A percentile compares a stretch with the other conserved stretches of the same genome.
Evolutionary conservation across 352 stramenopile genomes (phyloP).

Genomic region (Phytophthora fragariae): DNA sequence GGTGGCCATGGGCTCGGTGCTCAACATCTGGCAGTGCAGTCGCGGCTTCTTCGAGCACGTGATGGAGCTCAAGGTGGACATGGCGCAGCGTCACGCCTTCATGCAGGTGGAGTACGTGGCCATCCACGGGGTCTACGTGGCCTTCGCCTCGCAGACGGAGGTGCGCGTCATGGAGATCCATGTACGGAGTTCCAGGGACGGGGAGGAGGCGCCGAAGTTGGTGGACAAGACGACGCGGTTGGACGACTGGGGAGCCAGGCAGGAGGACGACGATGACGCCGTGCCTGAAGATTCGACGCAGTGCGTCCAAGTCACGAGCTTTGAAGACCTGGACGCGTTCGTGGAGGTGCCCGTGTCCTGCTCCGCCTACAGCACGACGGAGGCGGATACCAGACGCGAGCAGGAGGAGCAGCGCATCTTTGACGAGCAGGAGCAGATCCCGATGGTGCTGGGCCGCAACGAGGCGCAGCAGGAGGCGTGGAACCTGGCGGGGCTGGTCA

Average conservation of each 20-base stretch:
- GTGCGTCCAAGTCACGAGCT: conserved; percentile 50
- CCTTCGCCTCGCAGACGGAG: conserved; percentile 78
- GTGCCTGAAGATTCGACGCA: conserved; percentile 54
- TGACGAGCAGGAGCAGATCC: conserved; percentile 63
- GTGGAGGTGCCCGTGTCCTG: conserved; percentile 66
- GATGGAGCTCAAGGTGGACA: conserved; percentile 88
- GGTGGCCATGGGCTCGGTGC: conserved; percentile 73
- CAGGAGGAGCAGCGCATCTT: conserved; percentile 62
- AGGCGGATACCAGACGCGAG: conserved; percentile 50
- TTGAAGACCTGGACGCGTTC: conserved; percentile 55
- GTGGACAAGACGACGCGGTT: conserved; percentile 25
- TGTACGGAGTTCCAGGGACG: conserved; percentile 59
- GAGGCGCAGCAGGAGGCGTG: conserved; percentile 80
- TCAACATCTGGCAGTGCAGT: conserved; percentile 91
- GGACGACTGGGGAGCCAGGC: conserved; percentile 12
- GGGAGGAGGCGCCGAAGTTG: conserved; percentile 15
- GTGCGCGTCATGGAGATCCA: conserved; percentile 87
- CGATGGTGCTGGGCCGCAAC: conserved; percentile 71
- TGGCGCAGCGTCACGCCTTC: conserved; percentile 74
- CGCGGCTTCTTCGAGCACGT: conserved; percentile 89
- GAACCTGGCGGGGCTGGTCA: conserved; percentile 76
- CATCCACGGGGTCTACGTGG: conserved; percentile 83
- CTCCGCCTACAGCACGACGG: conserved; percentile 61
- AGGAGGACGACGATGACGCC: conserved; percentile 6
- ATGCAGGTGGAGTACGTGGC: conserved; percentile 80